Evolutionary conservation across 139 green algal species (phyloP).

Genomic region (Ettlia oleoabundans): DNA sequence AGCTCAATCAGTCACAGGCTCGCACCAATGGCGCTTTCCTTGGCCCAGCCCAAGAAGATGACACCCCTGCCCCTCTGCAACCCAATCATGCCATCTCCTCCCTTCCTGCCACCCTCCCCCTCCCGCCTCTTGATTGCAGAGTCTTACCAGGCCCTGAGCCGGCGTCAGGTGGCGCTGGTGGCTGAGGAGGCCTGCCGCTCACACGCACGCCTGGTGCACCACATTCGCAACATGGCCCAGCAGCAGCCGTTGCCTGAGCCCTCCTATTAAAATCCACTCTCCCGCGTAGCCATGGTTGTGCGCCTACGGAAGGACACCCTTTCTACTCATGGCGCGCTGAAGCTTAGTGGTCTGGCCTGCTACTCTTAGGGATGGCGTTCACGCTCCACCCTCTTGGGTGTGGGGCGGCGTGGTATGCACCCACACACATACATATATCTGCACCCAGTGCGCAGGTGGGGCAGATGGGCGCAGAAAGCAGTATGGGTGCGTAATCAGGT

Average conservation of each 20-base stretch:
- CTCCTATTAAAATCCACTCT: conserved; percentile 17
- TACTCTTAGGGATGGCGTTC: no score
- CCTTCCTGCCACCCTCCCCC: not conserved
- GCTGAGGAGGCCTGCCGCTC: conserved; percentile 44
- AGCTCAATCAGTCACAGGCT: not conserved
- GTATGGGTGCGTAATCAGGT: no score
- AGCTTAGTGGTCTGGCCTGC: no score
- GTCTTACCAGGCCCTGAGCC: conserved; percentile 35
- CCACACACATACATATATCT: no score
- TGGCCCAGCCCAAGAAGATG: no score
- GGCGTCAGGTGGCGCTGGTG: conserved; percentile 44
- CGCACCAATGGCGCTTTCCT: not conserved
- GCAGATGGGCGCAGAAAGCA: no score
- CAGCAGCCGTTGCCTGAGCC: conserved; percentile 22
- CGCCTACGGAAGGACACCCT: no score
- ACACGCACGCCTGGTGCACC: not conserved
- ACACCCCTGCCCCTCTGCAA: not conserved
- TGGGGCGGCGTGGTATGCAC: no score
- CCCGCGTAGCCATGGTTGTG: no score
- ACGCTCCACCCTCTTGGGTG: no score
- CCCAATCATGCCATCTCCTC: not conserved
- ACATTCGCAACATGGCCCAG: conserved; percentile 17
- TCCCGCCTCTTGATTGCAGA: not conserved
- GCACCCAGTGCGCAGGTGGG: no score
- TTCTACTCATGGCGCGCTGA: no score